Evolutionary conservation across 23 red algal genomes (phyloP), one percentile per base, ranked within the genome.

Genomic region (Gracilaria domingensis): DNA sequence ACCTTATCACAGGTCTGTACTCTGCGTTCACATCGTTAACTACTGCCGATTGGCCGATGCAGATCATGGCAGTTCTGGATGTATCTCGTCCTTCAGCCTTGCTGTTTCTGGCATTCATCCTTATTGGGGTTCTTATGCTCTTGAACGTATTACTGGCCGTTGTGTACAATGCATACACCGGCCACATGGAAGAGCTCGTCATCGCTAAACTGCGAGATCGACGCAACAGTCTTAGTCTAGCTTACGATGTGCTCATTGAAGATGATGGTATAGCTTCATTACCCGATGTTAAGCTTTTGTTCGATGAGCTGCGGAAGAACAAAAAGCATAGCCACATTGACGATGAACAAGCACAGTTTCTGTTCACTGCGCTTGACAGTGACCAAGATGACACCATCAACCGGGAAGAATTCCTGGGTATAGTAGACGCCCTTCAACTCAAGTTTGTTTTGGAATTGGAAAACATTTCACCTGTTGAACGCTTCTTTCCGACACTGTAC

Each of bases 111-210:
- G 74, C 50, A 13, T 75, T 87, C 35, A 87, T 94, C 28, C 49
- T 94, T 29, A 70, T 88, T 9, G 92, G 92, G 29, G 82, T 94
- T 5, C 74, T 94, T 38, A 59, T 94, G 55, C 77, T 94, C 13
- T 82, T 94, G 37, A 88, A 88, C 64, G 75, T 94, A 12, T 62
- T 94, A 23, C 74, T 88, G 30, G 92, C 92, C 32, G 84, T 88
- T 29, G 92, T 94, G 36, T 94, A 94, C 56, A 94, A 94, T 44
- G 84, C 92, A 39, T 94, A 94, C 51, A 94, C 92, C 35, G 58
- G 77, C 21, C 69, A 94, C 59, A 82, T 94, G 40, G 89, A 92
- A 62, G 79, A 92, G 7, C 35, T 84, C 7, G 89, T 92, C 45
- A 66, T 92, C 29, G 24, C 36, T 8, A 83, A 84, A 57, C 18